These are phyloP conservation scores for Trichosporon sp. DNA, from an alignment of 1,284 basidiomycete species.

Conservation along the genomic window DNA sequence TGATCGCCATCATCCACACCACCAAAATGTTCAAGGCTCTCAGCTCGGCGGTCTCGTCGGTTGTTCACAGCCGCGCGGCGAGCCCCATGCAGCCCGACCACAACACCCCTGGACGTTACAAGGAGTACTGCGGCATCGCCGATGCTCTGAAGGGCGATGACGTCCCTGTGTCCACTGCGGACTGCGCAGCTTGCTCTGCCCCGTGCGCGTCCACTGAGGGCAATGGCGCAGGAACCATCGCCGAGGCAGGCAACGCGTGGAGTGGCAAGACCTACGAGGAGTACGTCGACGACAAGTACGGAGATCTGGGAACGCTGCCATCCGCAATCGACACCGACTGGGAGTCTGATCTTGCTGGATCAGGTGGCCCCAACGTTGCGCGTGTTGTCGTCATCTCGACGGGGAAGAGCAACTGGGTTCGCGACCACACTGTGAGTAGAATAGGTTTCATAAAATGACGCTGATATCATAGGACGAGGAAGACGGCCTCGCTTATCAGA, in stretches of 20 bases:
- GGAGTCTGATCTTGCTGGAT: conserved; percentile 72
- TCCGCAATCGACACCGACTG: conserved; percentile 67
- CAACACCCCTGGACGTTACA: conserved; percentile 26
- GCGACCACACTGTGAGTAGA: conserved; percentile 59
- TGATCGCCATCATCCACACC: neutral
- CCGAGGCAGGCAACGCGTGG: conserved; percentile 27
- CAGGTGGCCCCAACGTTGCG: conserved; percentile 72
- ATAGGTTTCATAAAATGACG: conserved; percentile 6
- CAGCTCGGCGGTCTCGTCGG: conserved; percentile 31
- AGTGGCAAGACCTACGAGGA: conserved; percentile 37
- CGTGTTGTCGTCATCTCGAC: conserved; percentile 82
- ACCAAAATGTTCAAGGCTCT: conserved; percentile 36
- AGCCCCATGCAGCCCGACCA: neutral
- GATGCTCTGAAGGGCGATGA: conserved; percentile 52
- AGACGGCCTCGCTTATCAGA: conserved; percentile 63
- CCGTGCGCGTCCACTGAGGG: conserved; percentile 61
- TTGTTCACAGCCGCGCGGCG: conserved; percentile 10
- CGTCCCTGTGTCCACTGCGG: conserved; percentile 64
- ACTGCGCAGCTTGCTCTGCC: conserved; percentile 69
- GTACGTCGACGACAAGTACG: conserved; percentile 36
- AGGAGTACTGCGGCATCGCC: conserved; percentile 39
- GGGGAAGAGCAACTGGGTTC: conserved; percentile 78
- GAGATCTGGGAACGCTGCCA: conserved; percentile 70
- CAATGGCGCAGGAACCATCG: conserved; percentile 46
- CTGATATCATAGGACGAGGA: conserved; percentile 51